These are phyloP conservation scores for Spirogloea muscicola DNA, from an alignment of 139 green algal genomes.

Conservation along the genomic window DNA sequence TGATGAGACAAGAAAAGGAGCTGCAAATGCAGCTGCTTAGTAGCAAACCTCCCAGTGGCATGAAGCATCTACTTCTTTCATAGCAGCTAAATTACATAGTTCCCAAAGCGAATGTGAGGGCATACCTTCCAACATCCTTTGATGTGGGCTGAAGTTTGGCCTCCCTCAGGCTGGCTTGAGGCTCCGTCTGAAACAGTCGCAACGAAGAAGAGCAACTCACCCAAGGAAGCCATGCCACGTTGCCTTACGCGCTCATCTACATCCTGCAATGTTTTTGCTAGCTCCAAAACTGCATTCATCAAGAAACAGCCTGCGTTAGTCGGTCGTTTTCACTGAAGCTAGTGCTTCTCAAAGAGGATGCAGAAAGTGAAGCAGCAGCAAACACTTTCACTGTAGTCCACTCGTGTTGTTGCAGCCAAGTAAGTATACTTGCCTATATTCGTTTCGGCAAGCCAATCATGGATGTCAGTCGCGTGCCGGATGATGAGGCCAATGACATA, in stretches of 20 bases:
- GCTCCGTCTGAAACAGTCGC: constrained; percentile 54
- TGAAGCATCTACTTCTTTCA: not conserved
- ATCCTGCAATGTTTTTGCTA: constrained; percentile 71
- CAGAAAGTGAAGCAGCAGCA: no score
- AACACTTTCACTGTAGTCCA: no score
- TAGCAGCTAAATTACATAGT: constrained; percentile 8
- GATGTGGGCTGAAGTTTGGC: not conserved
- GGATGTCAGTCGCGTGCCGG: constrained; percentile 84
- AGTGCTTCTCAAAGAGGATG: no score
- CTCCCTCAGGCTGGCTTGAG: not conserved
- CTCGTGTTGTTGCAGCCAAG: no score
- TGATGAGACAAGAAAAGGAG: constrained; percentile 5
- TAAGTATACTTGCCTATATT: no score
- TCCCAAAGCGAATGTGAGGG: not conserved
- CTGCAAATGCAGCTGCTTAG: not conserved
- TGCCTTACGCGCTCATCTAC: constrained; percentile 59
- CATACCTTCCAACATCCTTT: not conserved
- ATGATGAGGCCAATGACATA: constrained; percentile 73
- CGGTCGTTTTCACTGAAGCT: no score
- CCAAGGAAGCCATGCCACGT: constrained; percentile 77
- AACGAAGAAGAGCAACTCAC: constrained; percentile 93
- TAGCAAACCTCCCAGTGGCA: not conserved
- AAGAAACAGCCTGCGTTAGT: no score
- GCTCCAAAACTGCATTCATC: no score
- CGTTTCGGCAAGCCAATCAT: constrained; percentile 60